A percentile compares a stretch with the other conserved stretches of the same genome.
Evolutionary conservation across 768 basidiomycete genomes (phyloP).

Genomic region (Lactarius tabidus): DNA sequence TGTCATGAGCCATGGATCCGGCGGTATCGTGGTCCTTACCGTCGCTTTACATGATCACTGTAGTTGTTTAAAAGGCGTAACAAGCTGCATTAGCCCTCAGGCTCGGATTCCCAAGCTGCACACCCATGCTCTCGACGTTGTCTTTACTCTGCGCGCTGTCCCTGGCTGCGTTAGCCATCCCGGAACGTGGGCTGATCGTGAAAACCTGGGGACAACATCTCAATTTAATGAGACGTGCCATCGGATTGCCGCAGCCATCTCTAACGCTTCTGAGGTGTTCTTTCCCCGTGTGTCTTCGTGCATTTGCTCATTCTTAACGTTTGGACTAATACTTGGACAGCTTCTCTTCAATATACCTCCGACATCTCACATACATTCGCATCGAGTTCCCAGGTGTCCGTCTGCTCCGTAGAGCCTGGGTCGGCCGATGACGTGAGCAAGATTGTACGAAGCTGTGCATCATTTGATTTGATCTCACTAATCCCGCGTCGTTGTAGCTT

Average conservation of each 20-base stretch:
- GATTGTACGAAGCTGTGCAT: slow-evolving; percentile 13
- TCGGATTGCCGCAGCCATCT: background rate
- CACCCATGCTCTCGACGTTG: background rate
- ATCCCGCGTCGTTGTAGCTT: background rate
- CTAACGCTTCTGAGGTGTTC: background rate
- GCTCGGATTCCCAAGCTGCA: background rate
- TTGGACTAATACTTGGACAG: background rate
- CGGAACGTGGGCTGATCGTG: background rate
- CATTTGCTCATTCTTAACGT: background rate
- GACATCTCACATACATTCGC: background rate
- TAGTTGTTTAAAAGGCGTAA: background rate
- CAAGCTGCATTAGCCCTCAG: background rate
- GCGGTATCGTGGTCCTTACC: background rate
- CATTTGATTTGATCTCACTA: background rate
- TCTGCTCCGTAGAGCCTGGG: slow-evolving; percentile 25
- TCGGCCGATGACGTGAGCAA: slow-evolving; percentile 19
- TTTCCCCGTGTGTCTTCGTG: background rate
- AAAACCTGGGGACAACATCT: background rate
- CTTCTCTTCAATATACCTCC: background rate
- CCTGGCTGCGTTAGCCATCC: background rate
- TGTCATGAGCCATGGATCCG: background rate
- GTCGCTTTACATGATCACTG: background rate
- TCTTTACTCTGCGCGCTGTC: background rate
- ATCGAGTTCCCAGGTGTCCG: slow-evolving; percentile 9
- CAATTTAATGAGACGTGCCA: background rate